Evolutionary conservation across 169 alveolate species (phyloP).

Genomic region (Besnoitia besnoiti): DNA sequence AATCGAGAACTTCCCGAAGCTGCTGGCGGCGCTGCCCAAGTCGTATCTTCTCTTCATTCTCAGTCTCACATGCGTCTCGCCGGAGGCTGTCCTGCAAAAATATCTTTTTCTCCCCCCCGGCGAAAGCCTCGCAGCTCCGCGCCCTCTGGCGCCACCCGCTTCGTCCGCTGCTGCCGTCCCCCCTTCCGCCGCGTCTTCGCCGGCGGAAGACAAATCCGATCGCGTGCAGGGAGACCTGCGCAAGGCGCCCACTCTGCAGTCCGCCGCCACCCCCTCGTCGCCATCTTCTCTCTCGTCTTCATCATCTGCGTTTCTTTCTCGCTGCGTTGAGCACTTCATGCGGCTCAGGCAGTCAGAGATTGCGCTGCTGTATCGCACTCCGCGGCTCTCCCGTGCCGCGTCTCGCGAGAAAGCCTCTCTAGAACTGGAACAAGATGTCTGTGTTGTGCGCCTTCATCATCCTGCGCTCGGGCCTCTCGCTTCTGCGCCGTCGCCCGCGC

Average conservation of each 20-base stretch:
- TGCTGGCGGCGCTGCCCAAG: conserved; percentile 9
- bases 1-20: not conserved
- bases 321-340: not conserved
- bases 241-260: no score
- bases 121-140: not conserved
- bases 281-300: conserved; percentile 3
- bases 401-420: not conserved
- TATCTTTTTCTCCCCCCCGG: not conserved
- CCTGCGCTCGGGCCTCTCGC: no score
- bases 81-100: not conserved
- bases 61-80: not conserved
- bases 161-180: not conserved
- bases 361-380: conserved; percentile 2
- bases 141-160: not conserved
- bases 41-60: not conserved
- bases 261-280: not conserved
- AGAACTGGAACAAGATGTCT: not conserved
- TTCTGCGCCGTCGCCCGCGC: not conserved
- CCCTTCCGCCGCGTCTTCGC: not conserved
- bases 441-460: not conserved
- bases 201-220: not conserved
- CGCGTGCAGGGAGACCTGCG: no score
- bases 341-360: not conserved
- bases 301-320: not conserved
- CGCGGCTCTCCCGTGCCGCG: not conserved